Base-by-base conservation (phyloP, 169 alveolate genomes). In the Plasmodium malariae region DNA sequence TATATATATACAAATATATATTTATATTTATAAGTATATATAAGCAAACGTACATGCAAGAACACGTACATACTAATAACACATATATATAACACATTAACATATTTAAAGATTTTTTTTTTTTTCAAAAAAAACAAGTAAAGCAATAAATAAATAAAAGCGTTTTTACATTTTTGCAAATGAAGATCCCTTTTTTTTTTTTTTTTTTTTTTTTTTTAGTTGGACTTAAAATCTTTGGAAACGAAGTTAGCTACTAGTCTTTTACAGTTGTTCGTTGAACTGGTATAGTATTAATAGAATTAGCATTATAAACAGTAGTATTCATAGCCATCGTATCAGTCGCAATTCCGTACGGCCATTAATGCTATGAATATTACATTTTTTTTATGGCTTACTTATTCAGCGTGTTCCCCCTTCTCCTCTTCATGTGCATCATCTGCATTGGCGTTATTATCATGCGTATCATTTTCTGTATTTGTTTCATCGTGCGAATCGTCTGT, bases 351-450 rank as follows among this genome's bases (percentile, higher is more conserved):
- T n/a, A n/a, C n/a, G n/a, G n/a, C n/a, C n/a, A n/a, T n/a, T n/a
- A n/a, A n/a, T n/a, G n/a, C n/a, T n/a, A n/a, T n/a, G n/a, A n/a
- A n/a, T 37, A 49, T 49, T 7, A 4, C 67, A 9, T 71, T 14
- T 17, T 0, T 37, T 0, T 59, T 5, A 3, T 65, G 9, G 30
- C 0, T 17, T 19, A 21, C 57, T 9, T 67, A 36, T 19, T 14
- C 45, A 7, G 62, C 28, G 0, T 54, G 59, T 26, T 43, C 62
- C 17, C 17, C 69, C 11, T 14, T 17, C 30, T 26, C 28, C 28
- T 62, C 59, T 57, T 74, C 88, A 24, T 57, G 34, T 65, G 21
- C 40, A 0, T 32, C 65, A 14, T 11, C 67, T 7, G 36, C 45
- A 19, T 21, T 32, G 0, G 14, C 49, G n/a, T 48, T 43, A 1